Base-by-base conservation (phyloP, 164 flowering plant genomes). In the Kalanchoe fedtschenkoi region DNA sequence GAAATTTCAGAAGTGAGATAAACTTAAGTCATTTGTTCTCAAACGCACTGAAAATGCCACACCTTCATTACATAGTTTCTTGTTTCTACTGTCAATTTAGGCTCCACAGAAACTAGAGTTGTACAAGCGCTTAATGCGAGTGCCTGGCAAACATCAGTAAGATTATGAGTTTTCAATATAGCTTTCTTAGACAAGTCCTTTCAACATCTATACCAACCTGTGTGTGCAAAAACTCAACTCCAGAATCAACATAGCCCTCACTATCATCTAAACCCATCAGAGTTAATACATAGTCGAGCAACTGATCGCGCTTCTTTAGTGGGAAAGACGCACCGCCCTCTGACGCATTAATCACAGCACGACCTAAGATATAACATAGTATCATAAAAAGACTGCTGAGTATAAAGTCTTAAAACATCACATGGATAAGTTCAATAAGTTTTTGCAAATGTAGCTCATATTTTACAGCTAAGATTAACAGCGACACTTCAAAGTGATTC, bases 71-170 rank as follows among this genome's bases (percentile, higher is more conserved):
- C 83, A 76, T 64, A 81, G 70, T 95, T 88, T 70, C 95, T 76
- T 11, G 96, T 95, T 65, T 95, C 99, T 44, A 74, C 74, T 10
- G 95, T 78, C 60, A 95, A 75, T 71, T 83, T 91, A 70, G 97
- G 99, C 73, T 95, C 99, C 71, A 95, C 86, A 65, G 97, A 88
- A 33, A 95, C 96, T 77, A 91, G 75, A 59, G 99, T 95, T 16
- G 97, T 90, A 68, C 96, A 91, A 0, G 99, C 96, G 81, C 80
- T 87, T 66, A 95, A 71, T 68, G 96, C 97, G 76, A 86, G 79
- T 13, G 88, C 88, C 97, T 90, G 72, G 39, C 73, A 4, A 62
- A 34, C 57, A 33, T 62, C 28, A 30, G 47, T 67, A 21, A 26
- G 43, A 56, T 3, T 29, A 8, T 2, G 22, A 37, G 32, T 9